Percentiles rank a stretch among this genome's conserved stretches.
phyloP scores from a whole-genome alignment of 108 stramenopile species.

The Hondaea fermentalgiana region DNA sequence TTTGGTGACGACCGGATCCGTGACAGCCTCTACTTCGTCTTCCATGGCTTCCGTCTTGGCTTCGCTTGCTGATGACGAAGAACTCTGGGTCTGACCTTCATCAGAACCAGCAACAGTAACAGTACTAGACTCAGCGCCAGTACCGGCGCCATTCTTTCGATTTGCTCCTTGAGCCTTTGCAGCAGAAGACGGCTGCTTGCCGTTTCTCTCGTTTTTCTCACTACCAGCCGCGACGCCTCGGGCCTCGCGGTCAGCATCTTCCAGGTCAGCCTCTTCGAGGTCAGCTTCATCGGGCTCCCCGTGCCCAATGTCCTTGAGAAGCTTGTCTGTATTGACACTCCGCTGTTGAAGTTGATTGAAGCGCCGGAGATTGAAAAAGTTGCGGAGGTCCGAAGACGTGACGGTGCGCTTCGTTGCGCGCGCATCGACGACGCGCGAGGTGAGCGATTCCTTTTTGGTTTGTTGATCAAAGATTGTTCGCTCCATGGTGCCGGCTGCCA shows the following conservation, averaged over 20 bases:
- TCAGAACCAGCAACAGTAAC: neutral
- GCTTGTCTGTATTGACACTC: neutral
- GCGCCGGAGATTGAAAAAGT: neutral
- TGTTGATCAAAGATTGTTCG: constrained; percentile 26
- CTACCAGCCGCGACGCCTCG: no score
- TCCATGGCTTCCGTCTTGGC: neutral
- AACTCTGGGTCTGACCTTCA: neutral
- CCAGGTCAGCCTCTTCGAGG: no score
- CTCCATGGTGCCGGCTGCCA: constrained; percentile 43
- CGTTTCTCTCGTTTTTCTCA: no score
- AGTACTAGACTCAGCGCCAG: no score
- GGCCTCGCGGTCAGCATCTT: no score
- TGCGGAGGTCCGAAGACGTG: neutral
- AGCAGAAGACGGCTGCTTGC: no score
- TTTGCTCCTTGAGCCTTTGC: no score
- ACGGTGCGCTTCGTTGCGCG: constrained; percentile 15
- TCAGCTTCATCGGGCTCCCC: no score
- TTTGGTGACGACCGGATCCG: neutral
- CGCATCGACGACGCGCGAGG: neutral
- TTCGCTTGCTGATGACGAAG: neutral
- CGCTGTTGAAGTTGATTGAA: neutral
- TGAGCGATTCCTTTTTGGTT: neutral
- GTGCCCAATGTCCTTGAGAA: neutral
- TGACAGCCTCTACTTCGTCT: neutral
- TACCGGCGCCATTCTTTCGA: no score